Base-by-base conservation (phyloP, 768 basidiomycete species). In the Leccinum pellstonianum region DNA sequence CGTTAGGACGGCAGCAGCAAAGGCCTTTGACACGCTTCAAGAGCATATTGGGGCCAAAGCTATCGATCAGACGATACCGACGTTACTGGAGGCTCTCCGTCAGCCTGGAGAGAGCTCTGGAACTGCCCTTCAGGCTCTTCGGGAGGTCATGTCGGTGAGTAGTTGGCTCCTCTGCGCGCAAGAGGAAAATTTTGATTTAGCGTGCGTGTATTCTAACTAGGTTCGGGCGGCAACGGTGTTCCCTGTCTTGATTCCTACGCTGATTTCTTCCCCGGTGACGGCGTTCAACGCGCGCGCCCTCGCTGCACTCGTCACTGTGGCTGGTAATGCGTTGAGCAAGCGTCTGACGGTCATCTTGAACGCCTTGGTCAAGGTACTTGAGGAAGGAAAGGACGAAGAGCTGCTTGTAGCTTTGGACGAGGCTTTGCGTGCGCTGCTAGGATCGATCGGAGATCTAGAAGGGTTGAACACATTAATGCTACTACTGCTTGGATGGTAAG, bases 51-150 rank as follows among this genome's bases (percentile, higher is more conserved):
- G 96, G 7, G 81, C 86, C 31, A 91, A 88, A 69, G 95, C 95
- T 6, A 95, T 98, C 62, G 96, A 98, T 68, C 86, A 95, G 75
- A 98, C 94, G 0, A 98, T 98, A 59, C 96, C 97, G 0, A 98
- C 96, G 0, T 74, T 98, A 0, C 73, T 99, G 55, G 94, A 95
- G 66, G 96, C 96, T 2, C 86, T 98, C 37, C 87, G 93, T 17
- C 91, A 94, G 73, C 93, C 95, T 14, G 95, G 95, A 5, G 90
- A 88, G 66, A 86, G 90, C 19, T 96, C 96, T n/a, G 95, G 93
- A 10, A 98, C 96, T 15, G 96, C 97, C 11, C 79, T 98, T 37
- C 88, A 95, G 68, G 97, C 97, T 0, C 77, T 98, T 41, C 87
- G 82, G 57, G 96, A 98, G 78, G 93, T 98, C 64, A 96, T 96